Base-by-base conservation (phyloP, 345 rosid genomes). In the Eucalyptus marginata region DNA sequence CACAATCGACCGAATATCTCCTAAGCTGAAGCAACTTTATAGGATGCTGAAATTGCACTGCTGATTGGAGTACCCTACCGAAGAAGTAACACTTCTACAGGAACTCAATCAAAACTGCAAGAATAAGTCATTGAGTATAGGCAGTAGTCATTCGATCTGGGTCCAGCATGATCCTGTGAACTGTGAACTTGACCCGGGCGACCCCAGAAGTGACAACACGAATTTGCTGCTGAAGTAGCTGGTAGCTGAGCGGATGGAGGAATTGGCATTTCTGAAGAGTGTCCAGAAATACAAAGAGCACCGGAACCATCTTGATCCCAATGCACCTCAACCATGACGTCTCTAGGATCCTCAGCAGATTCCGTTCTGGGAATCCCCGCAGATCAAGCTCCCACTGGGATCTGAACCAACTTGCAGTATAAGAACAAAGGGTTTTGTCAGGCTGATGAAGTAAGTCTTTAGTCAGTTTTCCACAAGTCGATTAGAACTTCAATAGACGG, bases 241-340 rank as follows among this genome's bases (percentile, higher is more conserved):
- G 88, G 68, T 1, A 92, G 90, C 51, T 87, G 92, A 59, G 88
- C 94, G 87, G 91, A 87, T 16, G 89, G 90, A 83, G 99, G 99
- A 22, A 96, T 51, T 13, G 96, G 93, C 88, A 92, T 96, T 90
- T 98, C 99, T 6, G 92, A 44, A 10, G 98, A 96, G 90, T 96
- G 97, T 47, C 98, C 96, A 27, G 98, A 94, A 86, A 95, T 95
- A 94, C 98, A 95, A 89, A 97, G 96, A 59, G 95, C 87, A n/a
- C 99, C 98, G 6, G 96, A 88, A 62, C 95, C 98, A 86, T 98
- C 99, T 92, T 97, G 97, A 88, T 94, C 93, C 98, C 98, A 97
- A 91, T 94, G 94, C 13, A 97, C 99, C 95, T 97, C 99, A 49
- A 97, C 99, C 99, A 96, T 97, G 15, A 94, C 24, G 43, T 96